phyloP scores from a whole-genome alignment of 768 basidiomycete genomes.

The Psilocybe cubensis region DNA sequence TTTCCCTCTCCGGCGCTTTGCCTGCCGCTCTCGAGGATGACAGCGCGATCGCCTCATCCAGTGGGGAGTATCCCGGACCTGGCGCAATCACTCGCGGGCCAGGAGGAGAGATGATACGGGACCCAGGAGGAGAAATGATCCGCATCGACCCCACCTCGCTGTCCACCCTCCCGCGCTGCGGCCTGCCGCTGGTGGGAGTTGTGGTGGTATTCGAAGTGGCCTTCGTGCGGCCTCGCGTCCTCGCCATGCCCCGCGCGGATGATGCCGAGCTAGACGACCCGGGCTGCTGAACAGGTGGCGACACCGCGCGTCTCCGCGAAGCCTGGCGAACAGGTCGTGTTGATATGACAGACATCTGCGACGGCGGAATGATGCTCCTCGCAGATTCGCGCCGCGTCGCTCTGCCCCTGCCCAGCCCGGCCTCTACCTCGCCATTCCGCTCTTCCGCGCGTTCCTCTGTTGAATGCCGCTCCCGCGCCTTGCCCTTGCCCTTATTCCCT shows the following conservation, averaged over 20 bases:
- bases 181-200: too few relatives aligned
- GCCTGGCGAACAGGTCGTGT: conserved; percentile 8
- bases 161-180: neutral
- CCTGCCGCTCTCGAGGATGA: neutral
- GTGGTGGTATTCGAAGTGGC: too few relatives aligned
- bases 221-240: neutral
- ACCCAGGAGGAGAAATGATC: conserved; percentile 24
- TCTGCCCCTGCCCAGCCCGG: neutral
- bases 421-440: neutral
- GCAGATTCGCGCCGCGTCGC: neutral
- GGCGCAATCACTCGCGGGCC: conserved; percentile 5
- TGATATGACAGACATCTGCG: neutral
- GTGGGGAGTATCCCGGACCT: conserved; percentile 4
- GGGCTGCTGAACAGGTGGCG: neutral
- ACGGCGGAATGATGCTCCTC: neutral
- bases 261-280: neutral
- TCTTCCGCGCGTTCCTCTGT: neutral
- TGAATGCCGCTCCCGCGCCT: neutral
- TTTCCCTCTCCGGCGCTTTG: neutral
- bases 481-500: conserved; percentile 1
- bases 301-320: conserved; percentile 1
- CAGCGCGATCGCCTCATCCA: conserved; percentile 12
- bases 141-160: conserved; percentile 9
- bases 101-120: conserved; percentile 9
- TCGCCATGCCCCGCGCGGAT: conserved; percentile 2